Evolutionary conservation across 257 asterid genomes (phyloP), one percentile per base, ranked within the genome.

Genomic region (Solanum appendiculatum): DNA sequence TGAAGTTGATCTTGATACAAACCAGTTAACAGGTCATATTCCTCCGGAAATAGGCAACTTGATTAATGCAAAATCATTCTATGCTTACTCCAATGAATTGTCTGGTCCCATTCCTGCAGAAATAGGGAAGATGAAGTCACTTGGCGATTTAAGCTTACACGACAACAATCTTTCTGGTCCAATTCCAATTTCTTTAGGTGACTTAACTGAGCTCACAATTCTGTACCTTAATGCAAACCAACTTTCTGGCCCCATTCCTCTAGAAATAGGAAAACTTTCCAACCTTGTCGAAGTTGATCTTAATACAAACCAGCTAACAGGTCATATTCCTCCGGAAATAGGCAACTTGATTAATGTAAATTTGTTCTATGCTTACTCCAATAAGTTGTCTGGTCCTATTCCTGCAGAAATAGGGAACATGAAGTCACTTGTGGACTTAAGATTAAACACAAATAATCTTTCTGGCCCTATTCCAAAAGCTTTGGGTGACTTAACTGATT

Each of bases 171-270:
- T 58, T 21, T 58, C 66, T 0, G 29, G 13, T 3, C 13, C 16
- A 34, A 89, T 86, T 21, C 91, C 86, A 11, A 20, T 40, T 2
- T 12, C 86, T 3, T 37, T 89, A 6, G 88, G 89, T 20, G 33
- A 83, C 11, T 39, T 89, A 39, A 51, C 9, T 6, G 73, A 86
- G 29, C 31, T 87, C 2, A 9, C 25, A 9, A 20, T 1, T 10
- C 18, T 60, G 18, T 15, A 69, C 14, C 77, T 87, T 31, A 4
- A 36, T 63, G 4, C 3, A 1, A 82, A 82, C 85, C 23, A 68
- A 68, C 75, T 83, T n/a, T 36, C 4, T 6, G 87, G 34, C 5
- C 23, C 82, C 4, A 85, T 87, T 18, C 84, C 89, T 3, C 0
- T 4, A 40, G 78, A 72, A 29, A 20, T 74, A 3, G 77, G 87